These are phyloP conservation scores for Pleurotus tuoliensis DNA, from an alignment of 768 basidiomycete genomes.

Conservation along the genomic window DNA sequence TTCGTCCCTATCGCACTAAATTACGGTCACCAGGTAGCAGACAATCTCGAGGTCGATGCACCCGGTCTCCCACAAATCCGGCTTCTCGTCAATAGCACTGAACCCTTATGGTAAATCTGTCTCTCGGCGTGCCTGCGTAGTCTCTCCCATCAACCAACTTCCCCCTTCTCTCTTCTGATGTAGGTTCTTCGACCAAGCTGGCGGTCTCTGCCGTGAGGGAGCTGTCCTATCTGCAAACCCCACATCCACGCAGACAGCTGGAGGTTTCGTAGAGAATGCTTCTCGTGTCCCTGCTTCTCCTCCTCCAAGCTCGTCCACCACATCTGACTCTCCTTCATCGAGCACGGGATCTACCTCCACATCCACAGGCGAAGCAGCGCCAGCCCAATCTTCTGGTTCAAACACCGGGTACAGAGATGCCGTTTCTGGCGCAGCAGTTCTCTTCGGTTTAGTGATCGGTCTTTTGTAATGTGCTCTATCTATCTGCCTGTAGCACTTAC, in stretches of 20 bases:
- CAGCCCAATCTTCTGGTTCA: background rate
- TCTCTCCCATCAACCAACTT: background rate
- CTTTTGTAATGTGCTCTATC: background rate
- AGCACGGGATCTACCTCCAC: background rate
- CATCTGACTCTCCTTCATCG: background rate
- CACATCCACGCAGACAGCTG: slow-evolving; percentile 25
- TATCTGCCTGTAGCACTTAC: too few relatives aligned
- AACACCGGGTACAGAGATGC: background rate
- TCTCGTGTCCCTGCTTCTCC: slow-evolving; percentile 20
- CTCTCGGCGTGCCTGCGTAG: background rate
- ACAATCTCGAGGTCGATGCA: slow-evolving; percentile 28
- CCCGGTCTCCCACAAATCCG: slow-evolving; percentile 27
- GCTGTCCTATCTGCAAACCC: slow-evolving; percentile 37
- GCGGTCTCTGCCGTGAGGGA: slow-evolving; percentile 32
- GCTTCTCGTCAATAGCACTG: slow-evolving; percentile 29
- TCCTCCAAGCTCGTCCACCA: slow-evolving; percentile 9
- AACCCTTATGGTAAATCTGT: slow-evolving; percentile 27
- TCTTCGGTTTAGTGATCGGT: slow-evolving; percentile 1
- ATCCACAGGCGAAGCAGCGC: background rate
- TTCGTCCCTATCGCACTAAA: too few relatives aligned
- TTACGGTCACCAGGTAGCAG: slow-evolving; percentile 17
- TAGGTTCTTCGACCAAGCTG: slow-evolving; percentile 38
- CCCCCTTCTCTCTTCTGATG: background rate
- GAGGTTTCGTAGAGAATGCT: slow-evolving; percentile 33
- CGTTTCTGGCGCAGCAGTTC: background rate